Evolutionary conservation across 345 rosid genomes (phyloP), one percentile per base, ranked within the genome.

Genomic region (Clausena lansium): DNA sequence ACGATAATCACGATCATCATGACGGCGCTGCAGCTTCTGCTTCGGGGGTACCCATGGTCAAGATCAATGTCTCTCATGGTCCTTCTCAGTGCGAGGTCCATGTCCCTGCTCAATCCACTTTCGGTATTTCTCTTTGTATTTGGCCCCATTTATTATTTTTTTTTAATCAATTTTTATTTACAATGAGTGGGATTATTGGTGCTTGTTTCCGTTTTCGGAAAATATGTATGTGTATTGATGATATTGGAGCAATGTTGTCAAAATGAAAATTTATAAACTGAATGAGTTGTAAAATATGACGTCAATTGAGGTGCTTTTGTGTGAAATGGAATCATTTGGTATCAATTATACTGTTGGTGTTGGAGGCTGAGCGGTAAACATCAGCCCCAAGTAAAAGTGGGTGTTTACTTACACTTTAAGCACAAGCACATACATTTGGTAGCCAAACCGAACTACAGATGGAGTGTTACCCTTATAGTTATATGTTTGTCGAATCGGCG

Each of bases 71-170:
- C 64, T 80, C 92, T 24, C 88, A 83, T 66, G 92, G 88, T 78
- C 76, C 93, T 4, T 66, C 89, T 4, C 85, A 83, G 30, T 87
- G 72, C 87, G 87, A 90, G 73, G 79, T 93, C 66, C 74, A 60
- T 35, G 84, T 88, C 20, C 89, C 91, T 32, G 69, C 91, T 0
- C 80, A 84, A 54, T 85, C 87, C 73, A 86, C 93, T 80, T 89
- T 93, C 75, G 94, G 98, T 95, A 85, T 77, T 67, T 72, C 22
- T 73, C 22, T 65, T 5, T 4, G 22, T 22, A 6, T 55, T 68
- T 33, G 5, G 7, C 28, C 55, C 52, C 25, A 50, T 78, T 45
- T 27, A 0, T 52, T 33, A 27, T 4, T 27, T 9, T 17, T 70
- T 69, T 47, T 7, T 13, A 70, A 1, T 41, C 17, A 45, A 45